Evolutionary conservation across 257 asterid genomes (phyloP).

Genomic region (Primulina eburnea): DNA sequence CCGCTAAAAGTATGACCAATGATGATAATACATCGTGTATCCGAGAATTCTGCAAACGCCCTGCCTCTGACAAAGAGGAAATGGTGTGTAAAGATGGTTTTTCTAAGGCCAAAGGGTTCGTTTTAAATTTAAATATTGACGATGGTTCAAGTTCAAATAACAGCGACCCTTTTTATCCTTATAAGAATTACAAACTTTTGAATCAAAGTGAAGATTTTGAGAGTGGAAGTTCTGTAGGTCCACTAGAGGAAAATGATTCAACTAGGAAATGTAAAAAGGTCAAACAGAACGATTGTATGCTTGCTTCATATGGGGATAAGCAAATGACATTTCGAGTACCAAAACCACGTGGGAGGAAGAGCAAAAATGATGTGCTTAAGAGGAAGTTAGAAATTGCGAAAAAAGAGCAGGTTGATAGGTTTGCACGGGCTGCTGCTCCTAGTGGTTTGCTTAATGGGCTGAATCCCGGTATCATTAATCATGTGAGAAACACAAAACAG

Average conservation of each 20-base stretch:
- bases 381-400: constrained; percentile 50
- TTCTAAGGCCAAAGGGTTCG: constrained; percentile 25
- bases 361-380: constrained; percentile 31
- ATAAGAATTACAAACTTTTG: constrained; percentile 24
- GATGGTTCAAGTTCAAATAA: constrained; percentile 37
- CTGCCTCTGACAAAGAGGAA: constrained; percentile 20
- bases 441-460: constrained; percentile 50
- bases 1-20: constrained; percentile 18
- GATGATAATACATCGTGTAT: constrained; percentile 16
- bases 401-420: constrained; percentile 51
- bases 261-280: constrained; percentile 46
- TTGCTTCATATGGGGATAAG: constrained; percentile 37
- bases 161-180: constrained; percentile 23
- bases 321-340: constrained; percentile 26
- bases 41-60: constrained; percentile 16
- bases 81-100: constrained; percentile 16
- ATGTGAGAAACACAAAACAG: constrained; percentile 53
- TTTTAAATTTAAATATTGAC: constrained; percentile 37
- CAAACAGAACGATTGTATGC: constrained; percentile 50
- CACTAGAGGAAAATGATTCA: constrained; percentile 46
- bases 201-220: constrained; percentile 41
- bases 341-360: constrained; percentile 40
- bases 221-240: constrained; percentile 51
- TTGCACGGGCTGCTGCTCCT: constrained; percentile 56
- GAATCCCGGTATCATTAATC: constrained; percentile 59